phyloP scores from a whole-genome alignment of 2,329 filamentous ascomycete genomes.

The Beauveria caledonica region DNA sequence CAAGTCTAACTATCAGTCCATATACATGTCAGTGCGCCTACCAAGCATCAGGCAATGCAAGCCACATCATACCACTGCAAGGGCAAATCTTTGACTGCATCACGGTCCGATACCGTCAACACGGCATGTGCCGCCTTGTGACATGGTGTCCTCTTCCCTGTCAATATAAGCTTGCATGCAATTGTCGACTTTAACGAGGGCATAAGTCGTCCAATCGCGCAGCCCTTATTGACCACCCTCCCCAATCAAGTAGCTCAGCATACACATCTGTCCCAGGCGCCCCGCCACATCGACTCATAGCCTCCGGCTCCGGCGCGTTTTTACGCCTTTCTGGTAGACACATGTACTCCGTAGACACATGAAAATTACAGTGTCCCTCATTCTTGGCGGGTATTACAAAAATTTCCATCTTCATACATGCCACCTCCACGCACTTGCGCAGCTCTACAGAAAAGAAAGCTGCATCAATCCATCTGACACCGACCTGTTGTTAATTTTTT shows the following conservation, averaged over 20 bases:
- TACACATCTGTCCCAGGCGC: not conserved
- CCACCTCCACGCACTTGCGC: not conserved
- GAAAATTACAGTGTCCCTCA: not conserved
- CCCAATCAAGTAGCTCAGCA: not conserved
- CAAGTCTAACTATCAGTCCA: too few species aligned
- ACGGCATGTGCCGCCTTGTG: not conserved
- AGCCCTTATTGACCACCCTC: not conserved
- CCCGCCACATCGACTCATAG: conserved; percentile 8
- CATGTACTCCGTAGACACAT: not conserved
- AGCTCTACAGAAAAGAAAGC: not conserved
- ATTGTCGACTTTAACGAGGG: not conserved
- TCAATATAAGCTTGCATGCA: not conserved
- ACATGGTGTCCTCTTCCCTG: not conserved
- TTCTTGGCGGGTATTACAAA: not conserved
- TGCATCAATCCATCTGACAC: not conserved
- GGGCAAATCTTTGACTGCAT: not conserved
- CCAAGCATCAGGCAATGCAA: not conserved
- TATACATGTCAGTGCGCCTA: not conserved
- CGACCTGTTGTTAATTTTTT: not conserved
- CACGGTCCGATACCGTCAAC: not conserved
- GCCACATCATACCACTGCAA: not conserved
- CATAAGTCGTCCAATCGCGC: conserved; percentile 5
- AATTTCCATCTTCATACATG: not conserved
- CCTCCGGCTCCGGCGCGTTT: conserved; percentile 4
- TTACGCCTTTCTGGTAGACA: not conserved